phyloP scores from a whole-genome alignment of 139 green algal species.

The Raphidocelis subcapitata region DNA sequence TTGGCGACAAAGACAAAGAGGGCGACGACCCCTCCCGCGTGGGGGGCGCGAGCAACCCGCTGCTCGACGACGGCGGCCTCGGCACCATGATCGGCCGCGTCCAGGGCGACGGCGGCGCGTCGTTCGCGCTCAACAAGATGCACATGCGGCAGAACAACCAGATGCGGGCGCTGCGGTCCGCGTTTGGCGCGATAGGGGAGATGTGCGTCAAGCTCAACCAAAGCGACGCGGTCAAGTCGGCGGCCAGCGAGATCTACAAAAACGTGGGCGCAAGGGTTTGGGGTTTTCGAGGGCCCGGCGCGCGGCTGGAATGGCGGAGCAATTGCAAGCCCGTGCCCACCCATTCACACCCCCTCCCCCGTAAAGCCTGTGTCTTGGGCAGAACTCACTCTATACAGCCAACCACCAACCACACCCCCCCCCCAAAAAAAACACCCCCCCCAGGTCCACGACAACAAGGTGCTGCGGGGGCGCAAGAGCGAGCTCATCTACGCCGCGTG shows the following conservation, averaged over 20 bases:
- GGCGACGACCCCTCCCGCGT: conserved; percentile 79
- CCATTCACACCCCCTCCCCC: neutral
- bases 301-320: neutral
- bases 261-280: conserved; percentile 15
- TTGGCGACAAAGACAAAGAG: conserved; percentile 88
- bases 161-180: conserved; percentile 33
- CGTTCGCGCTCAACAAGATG: conserved; percentile 1
- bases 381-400: neutral
- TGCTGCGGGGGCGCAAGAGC: conserved; percentile 49
- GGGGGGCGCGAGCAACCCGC: conserved; percentile 78
- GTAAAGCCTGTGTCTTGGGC: neutral
- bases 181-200: conserved; percentile 48
- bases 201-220: conserved; percentile 65
- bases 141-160: conserved; percentile 20
- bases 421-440: neutral
- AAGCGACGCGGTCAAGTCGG: conserved; percentile 58
- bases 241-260: conserved; percentile 69
- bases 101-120: neutral
- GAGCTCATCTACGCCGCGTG: conserved; percentile 81
- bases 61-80: conserved; percentile 82
- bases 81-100: conserved; percentile 74
- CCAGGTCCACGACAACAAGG: conserved; percentile 52
- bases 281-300: neutral
- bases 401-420: neutral
- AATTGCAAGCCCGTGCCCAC: neutral